Evolutionary conservation across 2,329 filamentous ascomycete genomes (phyloP).

Genomic region (Sphaerulina vaccinii): DNA sequence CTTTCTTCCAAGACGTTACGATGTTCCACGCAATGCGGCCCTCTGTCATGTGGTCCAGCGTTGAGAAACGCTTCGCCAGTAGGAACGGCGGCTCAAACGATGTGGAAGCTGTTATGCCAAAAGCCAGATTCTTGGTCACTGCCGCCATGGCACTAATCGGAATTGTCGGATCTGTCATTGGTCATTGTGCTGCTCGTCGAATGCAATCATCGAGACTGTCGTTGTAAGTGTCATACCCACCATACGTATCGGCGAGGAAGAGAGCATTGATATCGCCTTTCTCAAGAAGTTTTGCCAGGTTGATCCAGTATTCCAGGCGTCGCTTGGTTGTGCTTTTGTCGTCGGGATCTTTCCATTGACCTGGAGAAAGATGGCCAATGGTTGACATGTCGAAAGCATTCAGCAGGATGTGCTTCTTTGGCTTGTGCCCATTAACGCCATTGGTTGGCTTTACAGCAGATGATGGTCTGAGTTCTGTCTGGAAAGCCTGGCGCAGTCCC

Average conservation of each 20-base stretch:
- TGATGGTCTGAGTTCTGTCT: neutral
- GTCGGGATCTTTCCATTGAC: slow-evolving; percentile 66
- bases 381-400: slow-evolving; percentile 47
- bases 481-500: slow-evolving; percentile 1
- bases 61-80: slow-evolving; percentile 62
- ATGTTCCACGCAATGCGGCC: slow-evolving; percentile 67
- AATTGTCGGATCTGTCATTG: slow-evolving; percentile 63
- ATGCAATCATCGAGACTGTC: slow-evolving; percentile 46
- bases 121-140: slow-evolving; percentile 62
- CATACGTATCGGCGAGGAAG: slow-evolving; percentile 66
- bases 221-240: slow-evolving; percentile 63
- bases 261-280: slow-evolving; percentile 62
- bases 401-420: slow-evolving; percentile 37
- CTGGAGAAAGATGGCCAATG: slow-evolving; percentile 60
- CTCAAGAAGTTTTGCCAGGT: slow-evolving; percentile 62
- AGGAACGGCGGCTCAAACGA: slow-evolving; percentile 63
- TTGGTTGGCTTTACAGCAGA: neutral
- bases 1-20: slow-evolving; percentile 63
- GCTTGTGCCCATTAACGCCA: slow-evolving; percentile 6
- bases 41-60: slow-evolving; percentile 60
- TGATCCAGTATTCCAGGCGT: slow-evolving; percentile 61
- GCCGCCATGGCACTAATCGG: slow-evolving; percentile 66
- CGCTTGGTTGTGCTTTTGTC: slow-evolving; percentile 63
- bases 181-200: slow-evolving; percentile 62
- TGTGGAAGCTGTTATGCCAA: slow-evolving; percentile 63